Evolutionary conservation across 495 filamentous ascomycete species (phyloP), one percentile per base, ranked within the genome.

Genomic region (Neurospora sp.): DNA sequence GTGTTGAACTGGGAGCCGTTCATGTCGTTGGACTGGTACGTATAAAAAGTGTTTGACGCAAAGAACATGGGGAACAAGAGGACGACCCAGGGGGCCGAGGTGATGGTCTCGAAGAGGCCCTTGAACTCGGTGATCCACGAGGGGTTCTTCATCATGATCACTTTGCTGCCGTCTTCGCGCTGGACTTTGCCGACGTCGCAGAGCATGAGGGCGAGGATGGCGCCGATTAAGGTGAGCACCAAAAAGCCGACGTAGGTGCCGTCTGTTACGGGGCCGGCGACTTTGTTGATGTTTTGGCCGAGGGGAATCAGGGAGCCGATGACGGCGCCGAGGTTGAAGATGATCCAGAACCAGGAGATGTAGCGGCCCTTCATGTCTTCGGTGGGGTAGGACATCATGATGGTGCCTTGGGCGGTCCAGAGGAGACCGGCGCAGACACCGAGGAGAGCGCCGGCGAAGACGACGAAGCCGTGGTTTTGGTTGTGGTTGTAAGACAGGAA

Each of bases 241-340:
- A 97, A 88, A 86, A 98, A 97, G 69, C 90, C 95, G 72, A 94
- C 86, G 77, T 97, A 98, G 69, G 94, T 98, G 69, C 94, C 94
- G 80, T 94, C 90, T 46, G 85, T 91, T 73, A 96, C 92, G 20
- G 85, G 82, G 54, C 83, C 86, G 72, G 86, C 84, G n/a, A 76
- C 80, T 5, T 77, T 86, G 81, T 94, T 84, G 78, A 94, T 87
- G 81, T 94, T 95, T 79, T 94, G 89, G 23, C 88, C 93, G 37
- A 97, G 90, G 18, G 92, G 92, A 71, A 96, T 90, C 83, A 97
- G 85, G 73, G 90, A 90, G 39, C 95, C 95, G 84, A 97, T 93
- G 72, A 97, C 94, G 77, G 90, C 94, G 74, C 95, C 94, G 40
- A 94, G 80, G 81, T 98, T 98, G 86, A 97, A 98, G 77, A 98